phyloP scores from a whole-genome alignment of 2,329 filamentous ascomycete genomes.

The Alternaria longipes region DNA sequence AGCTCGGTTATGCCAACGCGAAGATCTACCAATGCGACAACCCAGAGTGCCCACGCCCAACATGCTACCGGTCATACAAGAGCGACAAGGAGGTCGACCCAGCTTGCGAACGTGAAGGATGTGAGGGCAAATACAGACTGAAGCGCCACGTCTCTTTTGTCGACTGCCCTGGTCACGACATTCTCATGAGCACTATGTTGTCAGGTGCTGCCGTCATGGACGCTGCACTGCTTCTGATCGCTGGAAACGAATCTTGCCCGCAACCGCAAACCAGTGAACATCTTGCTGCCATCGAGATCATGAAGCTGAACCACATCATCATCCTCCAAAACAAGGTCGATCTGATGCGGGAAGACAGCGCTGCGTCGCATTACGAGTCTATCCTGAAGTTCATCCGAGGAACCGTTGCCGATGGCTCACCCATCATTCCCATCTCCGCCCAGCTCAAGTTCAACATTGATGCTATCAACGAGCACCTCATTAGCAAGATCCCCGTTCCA shows the following conservation, averaged over 20 bases:
- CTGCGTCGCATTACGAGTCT: constrained; percentile 92
- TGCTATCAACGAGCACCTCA: constrained; percentile 94
- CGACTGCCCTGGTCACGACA: constrained; percentile 99
- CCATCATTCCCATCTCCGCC: constrained; percentile 95
- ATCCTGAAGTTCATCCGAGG: constrained; percentile 99
- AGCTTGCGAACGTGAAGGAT: constrained; percentile 92
- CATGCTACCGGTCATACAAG: constrained; percentile 96
- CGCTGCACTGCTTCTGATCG: constrained; percentile 92
- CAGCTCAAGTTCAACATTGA: constrained; percentile 99
- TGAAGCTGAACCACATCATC: constrained; percentile 99
- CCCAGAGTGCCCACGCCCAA: constrained; percentile 86
- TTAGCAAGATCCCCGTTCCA: constrained; percentile 93
- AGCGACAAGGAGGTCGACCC: constrained; percentile 99
- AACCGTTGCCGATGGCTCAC: constrained; percentile 92
- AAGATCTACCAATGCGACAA: constrained; percentile 99
- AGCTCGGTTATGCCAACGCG: constrained; percentile 98
- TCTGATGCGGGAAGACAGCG: constrained; percentile 94
- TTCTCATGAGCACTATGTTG: constrained; percentile 99
- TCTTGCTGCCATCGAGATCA: constrained; percentile 98
- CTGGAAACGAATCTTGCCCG: constrained; percentile 97
- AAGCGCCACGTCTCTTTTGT: constrained; percentile 79
- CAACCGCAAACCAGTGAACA: constrained; percentile 99
- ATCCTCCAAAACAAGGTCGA: constrained; percentile 99
- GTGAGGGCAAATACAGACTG: constrained; percentile 84
- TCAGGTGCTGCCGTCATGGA: constrained; percentile 99